Evolutionary conservation across 441 rosid genomes (phyloP), one percentile per base, ranked within the genome.

Genomic region (Euphorbia celastroides): DNA sequence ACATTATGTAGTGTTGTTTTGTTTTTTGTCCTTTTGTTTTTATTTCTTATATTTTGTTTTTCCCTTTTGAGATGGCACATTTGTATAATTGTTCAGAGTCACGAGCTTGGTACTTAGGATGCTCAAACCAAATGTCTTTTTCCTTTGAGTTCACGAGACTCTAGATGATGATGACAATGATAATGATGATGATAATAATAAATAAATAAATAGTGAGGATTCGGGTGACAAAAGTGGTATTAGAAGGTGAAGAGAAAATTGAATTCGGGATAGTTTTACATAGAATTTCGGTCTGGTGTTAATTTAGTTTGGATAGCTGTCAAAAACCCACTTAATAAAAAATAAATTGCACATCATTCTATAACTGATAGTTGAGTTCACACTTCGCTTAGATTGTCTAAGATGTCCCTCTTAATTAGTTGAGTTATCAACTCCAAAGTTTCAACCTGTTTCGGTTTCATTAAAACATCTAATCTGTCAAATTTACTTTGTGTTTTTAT

Each of bases 1-100:
- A 60, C 77, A 74, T 67, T 46, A 50, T 57, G 79, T 78, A 64
- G 12, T 17, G 41, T 63, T 70, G 70, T 72, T 77, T 76, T 75
- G 73, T 73, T 66, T 69, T 75, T 73, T 79, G 85, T 81, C 81
- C 25, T 60, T 61, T 71, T 71, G 81, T 77, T 77, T 64, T 71
- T 56, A 69, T 73, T 71, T 78, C 71, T 13, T 63, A 57, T 66
- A 62, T 22, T 50, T 32, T 74, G 78, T 59, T 59, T 50, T 56
- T 70, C 20, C 42, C 16, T 44, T 27, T 32, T 68, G 26, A 50
- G 20, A 71, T 25, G 34, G 25, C 27, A 19, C 32, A 27, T 54
- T 20, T 42, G 32, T 38, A 32, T 36, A 44, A 13, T 2, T 57
- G 1, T 16, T 38, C 78, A 71, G 70, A 67, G 80, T 77, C 81